Evolutionary conservation across 2,329 filamentous ascomycete species (phyloP), one percentile per base, ranked within the genome.

Genomic region (Aspergillus felis): DNA sequence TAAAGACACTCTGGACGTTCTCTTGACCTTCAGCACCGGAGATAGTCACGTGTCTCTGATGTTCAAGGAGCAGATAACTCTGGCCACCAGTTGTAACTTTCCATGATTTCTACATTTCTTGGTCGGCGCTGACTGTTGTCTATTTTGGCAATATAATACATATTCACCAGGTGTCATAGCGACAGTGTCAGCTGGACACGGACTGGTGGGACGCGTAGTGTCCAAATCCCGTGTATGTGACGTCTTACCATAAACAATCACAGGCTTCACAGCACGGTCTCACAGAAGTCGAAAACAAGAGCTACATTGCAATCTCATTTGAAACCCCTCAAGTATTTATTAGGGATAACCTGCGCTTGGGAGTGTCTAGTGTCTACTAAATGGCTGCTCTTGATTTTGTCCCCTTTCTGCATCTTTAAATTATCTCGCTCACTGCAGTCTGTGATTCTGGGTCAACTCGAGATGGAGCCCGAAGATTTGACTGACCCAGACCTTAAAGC

Each of bases 401-500:
- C 22, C n/a, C 28, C 3, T 25, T 14, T 51, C 14, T 24, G 22
- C n/a, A 35, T 12, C 28, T 8, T n/a, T 24, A 20, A 41, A n/a
- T 41, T 20, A 25, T 27, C 24, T 14, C 28, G 29, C 14, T 32
- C 32, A 35, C 41, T n/a, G 5, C 27, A 25, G 5, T 24, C 29
- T 25, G 29, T 14, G n/a, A 28, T 22, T n/a, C 29, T 12, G 9
- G 6, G 17, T 41, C 24, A 35, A 8, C 35, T 41, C 29, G 24
- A 42, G 17, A 60, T 60, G 58, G 51, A 55, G 14, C 22, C 52
- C 46, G 49, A 46, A 27, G 57, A 63, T 25, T 17, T 52, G 24
- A 59, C 66, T 12, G 68, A 69, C 27, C 63, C 66, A 41, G 66
- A 67, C 7, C 56, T 71, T n/a, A 62, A 52, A 29, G 58, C 55